Percentiles rank a stretch among this genome's conserved stretches.
phyloP scores from a whole-genome alignment of 371 early-diverging fungal genomes.

The Mucor irregularis region DNA sequence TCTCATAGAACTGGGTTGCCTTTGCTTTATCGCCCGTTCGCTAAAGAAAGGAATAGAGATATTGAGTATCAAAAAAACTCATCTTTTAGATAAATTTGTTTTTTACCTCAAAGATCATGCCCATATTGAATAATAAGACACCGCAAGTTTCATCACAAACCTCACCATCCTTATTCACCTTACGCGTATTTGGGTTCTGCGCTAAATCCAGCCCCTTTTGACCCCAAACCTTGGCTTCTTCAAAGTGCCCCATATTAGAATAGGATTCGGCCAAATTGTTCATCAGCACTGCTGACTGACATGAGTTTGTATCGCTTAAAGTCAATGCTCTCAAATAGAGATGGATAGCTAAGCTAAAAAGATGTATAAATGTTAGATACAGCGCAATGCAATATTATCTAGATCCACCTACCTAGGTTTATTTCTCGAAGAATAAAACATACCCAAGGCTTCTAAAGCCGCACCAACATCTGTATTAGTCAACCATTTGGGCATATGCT shows the following conservation, averaged over 20 bases:
- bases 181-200: slow-evolving; percentile 49
- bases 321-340: slow-evolving; percentile 62
- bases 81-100: background rate
- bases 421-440: slow-evolving; percentile 55
- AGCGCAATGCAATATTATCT: too few species aligned
- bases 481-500: slow-evolving; percentile 63
- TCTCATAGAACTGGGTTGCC: slow-evolving; percentile 33
- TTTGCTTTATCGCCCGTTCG: slow-evolving; percentile 37
- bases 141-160: slow-evolving; percentile 64
- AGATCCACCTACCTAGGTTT: slow-evolving; percentile 54
- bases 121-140: slow-evolving; percentile 59
- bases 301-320: slow-evolving; percentile 43
- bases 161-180: slow-evolving; percentile 38
- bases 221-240: slow-evolving; percentile 64
- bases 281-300: slow-evolving; percentile 55
- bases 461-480: slow-evolving; percentile 59
- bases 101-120: slow-evolving; percentile 65
- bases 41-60: slow-evolving; percentile 16
- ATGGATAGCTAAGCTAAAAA: slow-evolving; percentile 53
- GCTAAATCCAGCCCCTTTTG: slow-evolving; percentile 57
- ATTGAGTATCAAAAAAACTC: background rate
- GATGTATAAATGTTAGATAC: background rate
- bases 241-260: slow-evolving; percentile 50
- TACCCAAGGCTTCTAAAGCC: slow-evolving; percentile 58
- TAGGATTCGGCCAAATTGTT: slow-evolving; percentile 65